Percentiles rank a stretch among this genome's conserved stretches.
Conservation (phyloP, 345 rosid species). For the Bruguiera parviflora region DNA sequence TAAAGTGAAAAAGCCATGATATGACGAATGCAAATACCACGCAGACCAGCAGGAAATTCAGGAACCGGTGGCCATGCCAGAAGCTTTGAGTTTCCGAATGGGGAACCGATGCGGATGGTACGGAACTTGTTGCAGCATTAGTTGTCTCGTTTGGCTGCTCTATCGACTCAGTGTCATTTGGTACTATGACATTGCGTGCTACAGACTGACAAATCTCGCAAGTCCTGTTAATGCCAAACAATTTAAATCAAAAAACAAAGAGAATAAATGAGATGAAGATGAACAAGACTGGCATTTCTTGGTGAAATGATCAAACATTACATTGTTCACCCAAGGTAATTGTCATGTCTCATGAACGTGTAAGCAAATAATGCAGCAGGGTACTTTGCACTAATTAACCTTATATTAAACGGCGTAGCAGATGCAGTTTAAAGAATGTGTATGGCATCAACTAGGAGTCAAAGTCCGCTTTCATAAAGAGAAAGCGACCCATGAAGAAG, state of each 20-base stretch:
- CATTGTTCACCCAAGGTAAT: neutral
- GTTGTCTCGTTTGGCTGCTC: constrained; percentile 40
- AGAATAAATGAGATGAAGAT: neutral
- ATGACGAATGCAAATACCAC: constrained; percentile 72
- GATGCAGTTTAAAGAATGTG: constrained; percentile 16
- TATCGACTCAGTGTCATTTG: constrained; percentile 35
- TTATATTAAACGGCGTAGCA: constrained; percentile 3
- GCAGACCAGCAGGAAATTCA: constrained; percentile 69
- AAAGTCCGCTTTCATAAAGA: constrained; percentile 27
- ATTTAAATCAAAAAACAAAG: neutral
- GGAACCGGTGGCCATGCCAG: constrained; percentile 82
- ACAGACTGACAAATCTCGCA: constrained; percentile 87
- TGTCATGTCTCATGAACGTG: constrained; percentile 4
- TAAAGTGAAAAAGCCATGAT: constrained; percentile 80
- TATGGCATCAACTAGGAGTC: constrained; percentile 17
- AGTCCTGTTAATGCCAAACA: constrained; percentile 40
- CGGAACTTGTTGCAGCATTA: constrained; percentile 20
- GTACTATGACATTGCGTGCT: constrained; percentile 64
- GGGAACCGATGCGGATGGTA: constrained; percentile 25
- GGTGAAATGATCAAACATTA: constrained; percentile 1
- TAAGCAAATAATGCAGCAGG: constrained; percentile 4
- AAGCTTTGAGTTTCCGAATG: constrained; percentile 56
- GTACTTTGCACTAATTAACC: constrained; percentile 11
- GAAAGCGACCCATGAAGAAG: constrained; percentile 24
- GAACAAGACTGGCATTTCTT: neutral